Percentiles rank a stretch among this genome's conserved stretches.
phyloP scores from a whole-genome alignment of 1,284 basidiomycete species.

The Phellopilus nigrolimitatus region DNA sequence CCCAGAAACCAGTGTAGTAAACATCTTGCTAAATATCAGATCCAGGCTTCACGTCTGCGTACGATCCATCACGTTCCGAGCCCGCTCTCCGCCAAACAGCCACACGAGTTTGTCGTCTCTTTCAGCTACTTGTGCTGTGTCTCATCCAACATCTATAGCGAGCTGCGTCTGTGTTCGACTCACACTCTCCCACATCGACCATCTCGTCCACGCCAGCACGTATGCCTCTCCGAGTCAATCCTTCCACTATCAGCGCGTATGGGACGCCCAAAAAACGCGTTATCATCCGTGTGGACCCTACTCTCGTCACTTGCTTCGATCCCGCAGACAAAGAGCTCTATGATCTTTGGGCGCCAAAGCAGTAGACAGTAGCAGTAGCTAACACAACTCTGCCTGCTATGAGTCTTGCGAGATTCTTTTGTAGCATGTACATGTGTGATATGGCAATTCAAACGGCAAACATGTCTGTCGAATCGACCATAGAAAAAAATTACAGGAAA shows the following conservation, averaged over 20 bases:
- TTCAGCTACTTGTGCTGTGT: neutral
- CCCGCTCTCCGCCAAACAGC: constrained; percentile 10
- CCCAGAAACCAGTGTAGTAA: neutral
- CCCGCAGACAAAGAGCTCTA: constrained; percentile 67
- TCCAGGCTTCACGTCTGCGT: constrained; percentile 6
- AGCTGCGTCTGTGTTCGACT: constrained; percentile 1
- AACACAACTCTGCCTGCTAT: too few relatives aligned
- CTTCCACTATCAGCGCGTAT: constrained; percentile 24
- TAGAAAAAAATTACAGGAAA: too few relatives aligned
- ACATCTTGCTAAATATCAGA: neutral
- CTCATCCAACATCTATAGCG: neutral
- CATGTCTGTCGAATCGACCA: too few relatives aligned
- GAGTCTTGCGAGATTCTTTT: too few relatives aligned
- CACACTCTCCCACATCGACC: constrained; percentile 17
- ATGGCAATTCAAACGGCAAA: too few relatives aligned
- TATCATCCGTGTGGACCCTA: constrained; percentile 55
- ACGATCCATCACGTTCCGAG: constrained; percentile 10
- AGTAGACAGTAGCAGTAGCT: constrained; percentile 18
- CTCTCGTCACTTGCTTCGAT: constrained; percentile 67
- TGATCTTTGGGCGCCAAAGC: constrained; percentile 62
- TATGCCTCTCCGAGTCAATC: constrained; percentile 15
- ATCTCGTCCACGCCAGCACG: constrained; percentile 13
- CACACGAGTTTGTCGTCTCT: constrained; percentile 1
- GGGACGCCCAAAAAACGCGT: constrained; percentile 32
- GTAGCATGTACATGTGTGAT: too few relatives aligned